phyloP scores from a whole-genome alignment of 164 flowering plant genomes.

The Vitis cinerea region DNA sequence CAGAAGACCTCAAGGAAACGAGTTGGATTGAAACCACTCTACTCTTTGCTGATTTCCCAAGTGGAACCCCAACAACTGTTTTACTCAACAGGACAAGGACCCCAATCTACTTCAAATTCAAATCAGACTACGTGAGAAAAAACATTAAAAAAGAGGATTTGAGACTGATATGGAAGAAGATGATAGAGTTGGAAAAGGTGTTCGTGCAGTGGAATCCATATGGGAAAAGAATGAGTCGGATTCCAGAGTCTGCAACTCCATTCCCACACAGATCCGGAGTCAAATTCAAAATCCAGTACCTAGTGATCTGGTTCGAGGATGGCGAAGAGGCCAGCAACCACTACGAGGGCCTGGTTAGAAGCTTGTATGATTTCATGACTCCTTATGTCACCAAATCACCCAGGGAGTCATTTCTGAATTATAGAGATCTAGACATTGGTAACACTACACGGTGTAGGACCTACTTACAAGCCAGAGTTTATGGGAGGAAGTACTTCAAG shows the following conservation, averaged over 20 bases:
- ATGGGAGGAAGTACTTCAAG: conserved; percentile 39
- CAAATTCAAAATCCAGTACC: conserved; percentile 29
- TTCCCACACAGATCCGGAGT: conserved; percentile 37
- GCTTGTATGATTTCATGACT: conserved; percentile 26
- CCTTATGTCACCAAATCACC: conserved; percentile 29
- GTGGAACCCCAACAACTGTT: conserved; percentile 6
- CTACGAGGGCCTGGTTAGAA: conserved; percentile 29
- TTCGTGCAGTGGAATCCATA: conserved; percentile 27
- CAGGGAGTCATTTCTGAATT: conserved; percentile 31
- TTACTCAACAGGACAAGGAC: conserved; percentile 17
- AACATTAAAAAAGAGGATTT: conserved; percentile 22
- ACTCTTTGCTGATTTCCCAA: conserved; percentile 16
- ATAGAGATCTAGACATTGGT: conserved; percentile 40
- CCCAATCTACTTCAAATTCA: conserved; percentile 25
- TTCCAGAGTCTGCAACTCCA: conserved; percentile 26
- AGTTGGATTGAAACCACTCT: conserved; percentile 32
- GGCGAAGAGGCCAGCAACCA: neutral
- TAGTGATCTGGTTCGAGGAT: conserved; percentile 25
- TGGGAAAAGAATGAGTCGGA: conserved; percentile 32
- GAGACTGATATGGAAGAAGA: conserved; percentile 26
- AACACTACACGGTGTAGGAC: conserved; percentile 12
- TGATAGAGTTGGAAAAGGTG: conserved; percentile 12
- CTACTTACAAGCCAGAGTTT: conserved; percentile 19
- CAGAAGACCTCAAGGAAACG: conserved; percentile 28
- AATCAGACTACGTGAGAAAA: conserved; percentile 27